These are phyloP conservation scores for Hypoxylon subgilvum DNA, from an alignment of 495 filamentous ascomycete species.

Conservation along the genomic window DNA sequence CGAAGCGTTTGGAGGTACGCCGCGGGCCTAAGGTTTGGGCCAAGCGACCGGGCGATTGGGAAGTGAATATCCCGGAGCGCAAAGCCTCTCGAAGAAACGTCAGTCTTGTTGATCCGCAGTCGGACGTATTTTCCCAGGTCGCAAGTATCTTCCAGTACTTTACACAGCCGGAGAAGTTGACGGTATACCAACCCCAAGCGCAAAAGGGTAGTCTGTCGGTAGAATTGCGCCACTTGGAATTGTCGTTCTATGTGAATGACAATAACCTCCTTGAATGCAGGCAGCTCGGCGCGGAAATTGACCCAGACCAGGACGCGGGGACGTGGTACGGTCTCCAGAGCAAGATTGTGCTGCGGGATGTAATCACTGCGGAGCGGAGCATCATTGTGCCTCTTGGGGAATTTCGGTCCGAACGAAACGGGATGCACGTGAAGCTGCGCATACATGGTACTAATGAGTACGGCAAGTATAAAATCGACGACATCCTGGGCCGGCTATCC, in stretches of 20 bases:
- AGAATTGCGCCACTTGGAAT: conserved; percentile 47
- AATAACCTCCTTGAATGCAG: conserved; percentile 49
- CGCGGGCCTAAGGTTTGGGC: conserved; percentile 53
- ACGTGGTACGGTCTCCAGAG: conserved; percentile 56
- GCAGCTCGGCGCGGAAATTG: conserved; percentile 49
- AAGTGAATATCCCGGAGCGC: conserved; percentile 33
- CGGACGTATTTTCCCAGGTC: conserved; percentile 37
- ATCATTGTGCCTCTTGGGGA: conserved; percentile 45
- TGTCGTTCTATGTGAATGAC: conserved; percentile 46
- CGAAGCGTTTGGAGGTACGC: conserved; percentile 58
- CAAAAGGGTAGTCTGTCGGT: conserved; percentile 34
- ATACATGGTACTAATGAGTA: conserved; percentile 37
- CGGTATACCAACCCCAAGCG: conserved; percentile 39
- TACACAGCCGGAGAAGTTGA: conserved; percentile 40
- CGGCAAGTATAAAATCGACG: conserved; percentile 53
- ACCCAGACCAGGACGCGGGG: conserved; percentile 55
- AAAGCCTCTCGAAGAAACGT: conserved; percentile 25
- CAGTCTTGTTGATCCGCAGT: conserved; percentile 36
- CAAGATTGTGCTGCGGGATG: conserved; percentile 48
- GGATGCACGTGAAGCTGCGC: conserved; percentile 39
- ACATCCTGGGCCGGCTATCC: conserved; percentile 52
- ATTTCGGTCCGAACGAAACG: conserved; percentile 14
- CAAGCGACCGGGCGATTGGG: conserved; percentile 37
- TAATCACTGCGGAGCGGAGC: conserved; percentile 40
- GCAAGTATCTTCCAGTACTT: conserved; percentile 46